Conservation (phyloP, 169 alveolate species). For the Hammondia hammondi region DNA sequence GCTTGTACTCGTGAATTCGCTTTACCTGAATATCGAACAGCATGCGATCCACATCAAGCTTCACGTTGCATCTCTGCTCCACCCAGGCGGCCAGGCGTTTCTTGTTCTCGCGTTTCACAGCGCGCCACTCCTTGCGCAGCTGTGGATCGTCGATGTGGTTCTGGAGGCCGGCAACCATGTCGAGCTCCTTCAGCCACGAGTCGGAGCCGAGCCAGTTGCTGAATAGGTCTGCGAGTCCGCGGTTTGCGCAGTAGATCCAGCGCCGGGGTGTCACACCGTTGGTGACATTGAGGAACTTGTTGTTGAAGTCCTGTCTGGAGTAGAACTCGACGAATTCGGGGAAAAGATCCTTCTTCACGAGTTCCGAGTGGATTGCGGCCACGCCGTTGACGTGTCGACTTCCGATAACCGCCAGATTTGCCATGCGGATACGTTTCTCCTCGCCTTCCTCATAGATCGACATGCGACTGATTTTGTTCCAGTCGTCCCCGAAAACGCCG, state of each 20-base stretch:
- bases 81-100: conserved; percentile 85
- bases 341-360: conserved; percentile 86
- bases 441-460: conserved; percentile 92
- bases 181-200: conserved; percentile 89
- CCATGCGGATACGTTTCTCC: conserved; percentile 93
- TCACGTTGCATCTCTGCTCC: conserved; percentile 75
- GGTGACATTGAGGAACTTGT: conserved; percentile 91
- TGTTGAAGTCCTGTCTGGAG: conserved; percentile 75
- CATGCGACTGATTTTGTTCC: conserved; percentile 80
- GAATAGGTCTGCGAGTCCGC: conserved; percentile 88
- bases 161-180: conserved; percentile 80
- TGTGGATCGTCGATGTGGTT: conserved; percentile 76
- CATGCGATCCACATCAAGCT: conserved; percentile 76
- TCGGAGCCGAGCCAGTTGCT: conserved; percentile 88
- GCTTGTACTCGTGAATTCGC: conserved; percentile 94
- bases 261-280: conserved; percentile 97
- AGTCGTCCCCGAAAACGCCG: conserved; percentile 74
- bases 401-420: conserved; percentile 90
- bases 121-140: conserved; percentile 84
- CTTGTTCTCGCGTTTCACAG: conserved; percentile 85
- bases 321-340: conserved; percentile 88
- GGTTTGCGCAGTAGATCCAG: conserved; percentile 92
- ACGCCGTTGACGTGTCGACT: conserved; percentile 94
- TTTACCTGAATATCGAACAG: conserved; percentile 93
- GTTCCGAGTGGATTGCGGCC: conserved; percentile 93